Percentiles rank a stretch among this genome's conserved stretches.
Evolutionary conservation across 2,329 filamentous ascomycete genomes (phyloP).

Genomic region (Phialophora macrospora): DNA sequence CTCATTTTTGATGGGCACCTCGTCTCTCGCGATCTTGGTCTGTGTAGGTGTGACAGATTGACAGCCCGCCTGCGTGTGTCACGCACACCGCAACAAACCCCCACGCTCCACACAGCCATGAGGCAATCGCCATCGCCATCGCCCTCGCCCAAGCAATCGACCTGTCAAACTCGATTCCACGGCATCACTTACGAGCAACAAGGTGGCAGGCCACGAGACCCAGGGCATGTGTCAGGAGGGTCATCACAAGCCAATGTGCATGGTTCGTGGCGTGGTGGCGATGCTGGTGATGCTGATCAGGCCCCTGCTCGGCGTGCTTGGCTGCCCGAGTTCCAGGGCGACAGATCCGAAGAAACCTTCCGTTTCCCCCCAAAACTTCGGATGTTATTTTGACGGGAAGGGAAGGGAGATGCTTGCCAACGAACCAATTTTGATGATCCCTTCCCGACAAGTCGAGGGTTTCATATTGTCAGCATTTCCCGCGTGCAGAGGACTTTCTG

Average conservation of each 20-base stretch:
- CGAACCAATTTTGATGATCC: neutral
- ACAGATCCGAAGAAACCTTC: neutral
- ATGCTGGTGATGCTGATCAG: neutral
- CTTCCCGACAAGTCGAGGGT: neutral
- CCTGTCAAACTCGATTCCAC: conserved; percentile 17
- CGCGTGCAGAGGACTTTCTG: neutral
- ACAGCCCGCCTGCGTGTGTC: neutral
- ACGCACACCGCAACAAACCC: conserved; percentile 1
- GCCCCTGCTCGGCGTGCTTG: neutral
- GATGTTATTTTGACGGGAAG: neutral
- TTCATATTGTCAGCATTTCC: neutral
- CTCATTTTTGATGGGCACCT: neutral
- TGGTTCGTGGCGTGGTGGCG: neutral
- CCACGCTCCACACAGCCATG: conserved; percentile 3
- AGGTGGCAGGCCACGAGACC: conserved; percentile 5
- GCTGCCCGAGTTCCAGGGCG: neutral
- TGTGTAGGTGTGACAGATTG: neutral
- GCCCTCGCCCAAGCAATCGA: neutral
- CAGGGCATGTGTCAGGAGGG: neutral
- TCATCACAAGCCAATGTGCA: neutral
- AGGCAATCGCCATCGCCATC: neutral
- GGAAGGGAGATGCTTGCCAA: neutral
- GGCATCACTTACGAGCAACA: neutral
- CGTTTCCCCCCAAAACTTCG: neutral
- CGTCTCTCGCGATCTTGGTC: neutral